Base-by-base conservation (phyloP, 1,139 yeast genomes). In the Geotrichum klebahnii region DNA sequence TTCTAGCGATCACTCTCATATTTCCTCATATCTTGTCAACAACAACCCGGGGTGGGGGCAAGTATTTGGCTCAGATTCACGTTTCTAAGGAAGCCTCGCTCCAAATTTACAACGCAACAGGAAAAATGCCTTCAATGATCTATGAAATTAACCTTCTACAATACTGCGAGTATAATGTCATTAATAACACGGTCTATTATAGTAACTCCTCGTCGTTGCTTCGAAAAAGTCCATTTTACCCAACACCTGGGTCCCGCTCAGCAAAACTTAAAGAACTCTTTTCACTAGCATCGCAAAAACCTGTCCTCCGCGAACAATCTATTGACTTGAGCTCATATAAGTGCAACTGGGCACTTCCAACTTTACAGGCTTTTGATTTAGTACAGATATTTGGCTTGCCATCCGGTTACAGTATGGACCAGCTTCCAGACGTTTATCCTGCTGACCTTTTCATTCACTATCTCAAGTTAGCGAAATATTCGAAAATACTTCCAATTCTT, bases 61-160 rank as follows among this genome's bases (percentile, higher is more conserved):
- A 37, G 41, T 37, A 37, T 23, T 23, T 37, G n/a, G 28, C 41
- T 31, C 41, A 37, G 41, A 37, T 37, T 6, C 28, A 37, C 26
- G 20, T 37, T 2, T 37, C 41, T 9, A 19, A 29, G 4, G 31
- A 37, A 22, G 41, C 41, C 1, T 29, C 41, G 14, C 5, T 23
- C 5, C 41, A 23, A 4, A 23, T 23, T 4, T 23, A 8, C 41
- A 37, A 37, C 41, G 22, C 41, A 9, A 37, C 41, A 10, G 17
- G 41, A 17, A 20, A n/a, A 5, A 10, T 10, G 10, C 41, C 31
- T 5, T n/a, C 41, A 5, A 17, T 17, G 41, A 19, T 22, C 31
- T 37, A 37, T n/a, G 41, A 37, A 20, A 20, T 37, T 19, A 23
- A 23, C 16, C 28, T 37, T 9, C 31, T 37, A 12, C 20, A 37